Conservation (phyloP, 1,139 yeast genomes). For the Geotrichum cucujoidarum region DNA sequence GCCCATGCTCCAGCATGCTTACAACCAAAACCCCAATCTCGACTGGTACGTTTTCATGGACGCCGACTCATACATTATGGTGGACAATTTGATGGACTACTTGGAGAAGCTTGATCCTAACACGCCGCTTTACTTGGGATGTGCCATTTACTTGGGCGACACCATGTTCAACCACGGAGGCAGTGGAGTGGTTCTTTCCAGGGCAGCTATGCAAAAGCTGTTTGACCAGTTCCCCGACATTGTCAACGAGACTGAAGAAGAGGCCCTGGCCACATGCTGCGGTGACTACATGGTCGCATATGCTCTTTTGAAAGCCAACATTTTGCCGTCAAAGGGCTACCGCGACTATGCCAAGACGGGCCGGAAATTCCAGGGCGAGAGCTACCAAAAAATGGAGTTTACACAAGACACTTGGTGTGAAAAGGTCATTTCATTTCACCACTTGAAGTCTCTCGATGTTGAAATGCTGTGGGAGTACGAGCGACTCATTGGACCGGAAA, state of each 20-base stretch:
- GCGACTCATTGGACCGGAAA: conserved; percentile 20
- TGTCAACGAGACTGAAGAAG: conserved; percentile 27
- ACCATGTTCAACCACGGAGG: conserved; percentile 39
- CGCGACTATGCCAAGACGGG: conserved; percentile 17
- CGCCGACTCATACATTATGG: conserved; percentile 36
- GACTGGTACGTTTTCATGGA: conserved; percentile 40
- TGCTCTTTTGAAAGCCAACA: conserved; percentile 23
- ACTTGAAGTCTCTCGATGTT: conserved; percentile 24
- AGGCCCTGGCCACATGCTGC: conserved; percentile 32
- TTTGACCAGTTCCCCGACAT: conserved; percentile 29
- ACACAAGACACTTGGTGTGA: conserved; percentile 25
- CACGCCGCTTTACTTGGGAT: conserved; percentile 33
- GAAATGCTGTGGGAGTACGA: conserved; percentile 30
- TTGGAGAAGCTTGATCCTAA: conserved; percentile 28
- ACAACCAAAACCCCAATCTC: conserved; percentile 28
- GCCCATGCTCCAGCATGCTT: conserved; percentile 39
- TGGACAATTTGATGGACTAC: conserved; percentile 31
- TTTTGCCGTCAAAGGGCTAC: conserved; percentile 1
- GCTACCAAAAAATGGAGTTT: conserved; percentile 20
- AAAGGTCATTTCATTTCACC: conserved; percentile 29
- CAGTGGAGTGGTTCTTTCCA: conserved; percentile 38
- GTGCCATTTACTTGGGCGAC: conserved; percentile 24
- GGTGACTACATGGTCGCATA: conserved; percentile 38
- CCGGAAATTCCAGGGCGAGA: conserved; percentile 23
- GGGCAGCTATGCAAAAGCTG: conserved; percentile 32